These are phyloP conservation scores for Skeletonema costatum DNA, from an alignment of 108 stramenopile species.

Conservation along the genomic window DNA sequence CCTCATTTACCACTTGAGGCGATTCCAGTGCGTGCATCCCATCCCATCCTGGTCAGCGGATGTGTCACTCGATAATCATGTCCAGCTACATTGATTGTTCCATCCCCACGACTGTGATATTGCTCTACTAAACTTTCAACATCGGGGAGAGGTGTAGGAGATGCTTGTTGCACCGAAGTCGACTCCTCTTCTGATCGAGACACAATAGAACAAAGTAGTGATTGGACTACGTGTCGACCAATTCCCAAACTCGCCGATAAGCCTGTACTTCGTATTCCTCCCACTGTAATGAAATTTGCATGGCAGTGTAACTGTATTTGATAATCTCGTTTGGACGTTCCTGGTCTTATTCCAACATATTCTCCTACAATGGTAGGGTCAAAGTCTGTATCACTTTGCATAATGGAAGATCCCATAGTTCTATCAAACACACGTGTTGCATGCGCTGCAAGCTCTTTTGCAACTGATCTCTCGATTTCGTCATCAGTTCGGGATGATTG, in stretches of 20 bases:
- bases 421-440: constrained; percentile 39
- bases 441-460: constrained; percentile 42
- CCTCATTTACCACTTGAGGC: constrained; percentile 5
- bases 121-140: constrained; percentile 53
- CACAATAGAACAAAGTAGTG: constrained; percentile 36
- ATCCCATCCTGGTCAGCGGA: constrained; percentile 70
- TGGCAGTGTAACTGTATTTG: constrained; percentile 57
- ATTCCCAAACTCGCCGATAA: constrained; percentile 80
- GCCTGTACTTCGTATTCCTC: constrained; percentile 82
- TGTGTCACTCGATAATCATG: constrained; percentile 69
- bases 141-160: constrained; percentile 58
- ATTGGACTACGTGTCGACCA: constrained; percentile 63
- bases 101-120: constrained; percentile 53
- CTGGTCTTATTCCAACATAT: constrained; percentile 85
- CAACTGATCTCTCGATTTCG: constrained; percentile 48
- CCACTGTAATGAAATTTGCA: constrained; percentile 66
- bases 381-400: constrained; percentile 19
- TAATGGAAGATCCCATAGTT: constrained; percentile 8
- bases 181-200: not conserved
- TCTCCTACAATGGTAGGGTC: constrained; percentile 54
- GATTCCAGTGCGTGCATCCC: constrained; percentile 39
- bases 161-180: not conserved
- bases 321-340: constrained; percentile 74
- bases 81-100: constrained; percentile 53
- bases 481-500: constrained; percentile 62